Base-by-base conservation (phyloP, 768 basidiomycete genomes). In the Hericium rajendrae region DNA sequence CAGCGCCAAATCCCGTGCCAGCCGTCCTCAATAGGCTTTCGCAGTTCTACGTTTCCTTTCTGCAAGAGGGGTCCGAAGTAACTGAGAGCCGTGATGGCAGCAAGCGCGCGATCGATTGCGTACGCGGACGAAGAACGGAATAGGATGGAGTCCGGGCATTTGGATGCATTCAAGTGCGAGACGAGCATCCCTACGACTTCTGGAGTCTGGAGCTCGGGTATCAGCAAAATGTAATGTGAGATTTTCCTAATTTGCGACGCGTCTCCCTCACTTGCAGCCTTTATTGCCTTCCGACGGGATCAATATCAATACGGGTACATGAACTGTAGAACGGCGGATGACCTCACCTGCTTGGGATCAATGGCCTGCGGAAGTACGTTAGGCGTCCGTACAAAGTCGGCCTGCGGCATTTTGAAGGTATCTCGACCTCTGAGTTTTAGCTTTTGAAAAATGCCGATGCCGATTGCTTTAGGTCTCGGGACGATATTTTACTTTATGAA, bases 1-100 rank as follows among this genome's bases (percentile, higher is more conserved):
- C 74, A 74, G 58, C 72, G 70, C 64, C 68, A 73, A 15, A 72
- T 62, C 11, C 68, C 71, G 1, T 68, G 70, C 73, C 73, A 75
- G 4, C 65, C 67, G n/a, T 64, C 55, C 6, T 64, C 57, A 15
- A 72, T 60, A 8, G 58, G 57, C 15, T 61, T 53, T 20, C 64
- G 67, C 48, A 70, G 60, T 10, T 61, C 50, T 1, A 59, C 61
- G 15, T 61, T 51, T 26, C 63, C 62, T 4, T 26, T 26, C 15
- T 60, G 56, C 6, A 71, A 53, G 38, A 70, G 49, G 40, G 60
- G 62, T 11, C 64, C 68, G 9, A 68, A 53, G 55, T 74, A 71
- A 32, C 63, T 61, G 12, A 75, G 62, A 3, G 72, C 72, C 9
- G 70, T 48, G n/a, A 75, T 59, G 16, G 70, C 63, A 28, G 69